Evolutionary conservation across 768 basidiomycete genomes (phyloP), one percentile per base, ranked within the genome.

Genomic region (Tubosaeta sp.): DNA sequence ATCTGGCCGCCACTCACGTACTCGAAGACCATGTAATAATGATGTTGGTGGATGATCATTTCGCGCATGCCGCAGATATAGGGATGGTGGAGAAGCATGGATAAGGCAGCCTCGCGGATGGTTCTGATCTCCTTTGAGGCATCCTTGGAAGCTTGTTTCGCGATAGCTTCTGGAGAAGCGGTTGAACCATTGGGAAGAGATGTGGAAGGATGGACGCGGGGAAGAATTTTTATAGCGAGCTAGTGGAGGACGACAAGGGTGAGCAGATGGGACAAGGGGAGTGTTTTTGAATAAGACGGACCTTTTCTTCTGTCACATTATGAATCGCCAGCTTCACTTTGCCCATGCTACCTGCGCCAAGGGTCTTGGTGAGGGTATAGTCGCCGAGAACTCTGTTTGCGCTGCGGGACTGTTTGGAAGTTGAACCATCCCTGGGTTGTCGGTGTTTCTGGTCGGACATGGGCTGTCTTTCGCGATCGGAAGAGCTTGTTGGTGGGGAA

Each of bases 31-130:
- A 99, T 97, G 77, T 98, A 99, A 74, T 98, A 97, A 72, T 99
- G 95, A 63, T 99, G 87, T 55, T 91, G 90, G 73, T 97, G 95
- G 25, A 94, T 77, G 66, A 97, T 92, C 88, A 99, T 94, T 74
- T 95, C 93, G 60, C 92, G 88, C 95, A 98, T 99, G 51, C 97
- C 97, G 68, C 95, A 97, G 66, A 99, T 91, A 71, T 98, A 97
- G 2, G 97, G 97, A 66, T 99, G 97, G 65, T 98, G 93, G 29
- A 99, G 84, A 43, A 99, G 83, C 78, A 97, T 86, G 35, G 91
- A 94, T 29, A 99, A 78, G 1, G 91, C 91, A 0, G 95, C 97
- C 74, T 99, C 97, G 31, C 97, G 87, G 56, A 98, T 81, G 1
- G 94, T 98, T 22, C 97, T 83, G 58, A 92, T 88, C 73, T 99